Conservation (phyloP, 1,284 basidiomycete species). For the Irpex rosettiformis region DNA sequence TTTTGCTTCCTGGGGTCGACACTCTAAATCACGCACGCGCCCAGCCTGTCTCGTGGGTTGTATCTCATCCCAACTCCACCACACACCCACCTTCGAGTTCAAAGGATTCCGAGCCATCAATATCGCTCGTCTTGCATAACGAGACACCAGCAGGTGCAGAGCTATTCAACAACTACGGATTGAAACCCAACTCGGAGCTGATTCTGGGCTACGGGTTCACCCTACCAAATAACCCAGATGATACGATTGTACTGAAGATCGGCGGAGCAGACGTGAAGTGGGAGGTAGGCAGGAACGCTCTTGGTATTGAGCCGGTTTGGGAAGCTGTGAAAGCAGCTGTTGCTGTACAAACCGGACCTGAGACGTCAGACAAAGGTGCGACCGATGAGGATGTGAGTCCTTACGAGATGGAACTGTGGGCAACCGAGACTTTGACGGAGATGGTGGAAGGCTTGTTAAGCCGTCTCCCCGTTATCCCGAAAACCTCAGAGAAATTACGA, state of each 20-base stretch:
- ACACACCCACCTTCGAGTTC: too few relatives aligned
- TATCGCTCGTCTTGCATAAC: conserved; percentile 45
- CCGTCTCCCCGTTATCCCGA: conserved; percentile 39
- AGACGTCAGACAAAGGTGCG: conserved; percentile 22
- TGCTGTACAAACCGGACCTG: too few relatives aligned
- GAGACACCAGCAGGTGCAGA: conserved; percentile 45
- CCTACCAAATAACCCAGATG: conserved; percentile 73
- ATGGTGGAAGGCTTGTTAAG: conserved; percentile 60
- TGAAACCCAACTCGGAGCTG: conserved; percentile 83
- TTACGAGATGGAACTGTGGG: conserved; percentile 61
- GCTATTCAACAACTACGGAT: conserved; percentile 88
- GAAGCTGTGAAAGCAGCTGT: conserved; percentile 48
- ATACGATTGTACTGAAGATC: conserved; percentile 77
- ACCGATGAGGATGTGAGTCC: conserved; percentile 21
- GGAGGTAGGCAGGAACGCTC: conserved; percentile 58
- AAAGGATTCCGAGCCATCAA: conserved; percentile 15
- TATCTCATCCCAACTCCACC: conserved; percentile 35
- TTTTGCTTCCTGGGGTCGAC: conserved; percentile 85
- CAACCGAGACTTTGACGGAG: conserved; percentile 57
- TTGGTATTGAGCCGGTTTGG: conserved; percentile 59
- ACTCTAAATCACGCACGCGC: conserved; percentile 76
- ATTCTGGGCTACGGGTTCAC: conserved; percentile 89
- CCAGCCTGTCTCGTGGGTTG: conserved; percentile 77
- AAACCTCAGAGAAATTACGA: conserved; percentile 30
- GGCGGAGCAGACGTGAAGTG: conserved; percentile 50